Conservation (phyloP, 1,284 basidiomycete species). For the Cystobasidiaceae sp. region DNA sequence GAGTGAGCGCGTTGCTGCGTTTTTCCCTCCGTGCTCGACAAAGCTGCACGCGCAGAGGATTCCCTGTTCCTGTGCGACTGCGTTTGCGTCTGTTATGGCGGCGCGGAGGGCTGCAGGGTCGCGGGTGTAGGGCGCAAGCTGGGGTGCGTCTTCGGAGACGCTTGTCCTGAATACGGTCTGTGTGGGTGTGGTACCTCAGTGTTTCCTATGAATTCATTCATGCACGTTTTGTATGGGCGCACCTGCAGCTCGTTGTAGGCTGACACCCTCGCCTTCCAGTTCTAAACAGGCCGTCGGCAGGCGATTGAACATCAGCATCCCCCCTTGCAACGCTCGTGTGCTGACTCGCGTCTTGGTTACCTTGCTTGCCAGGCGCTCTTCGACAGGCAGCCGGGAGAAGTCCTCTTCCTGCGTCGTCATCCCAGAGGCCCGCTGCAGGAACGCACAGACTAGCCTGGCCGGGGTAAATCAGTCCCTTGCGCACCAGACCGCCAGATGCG, state of each 20-base stretch:
- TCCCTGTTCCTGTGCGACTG: conserved; percentile 96
- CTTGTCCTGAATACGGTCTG: conserved; percentile 66
- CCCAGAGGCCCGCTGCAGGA: no score
- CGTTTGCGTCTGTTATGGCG: conserved; percentile 85
- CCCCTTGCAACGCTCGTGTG: no score
- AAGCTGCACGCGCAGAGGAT: conserved; percentile 78
- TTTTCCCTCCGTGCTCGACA: conserved; percentile 86
- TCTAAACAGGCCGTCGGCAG: conserved; percentile 48
- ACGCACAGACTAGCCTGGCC: no score
- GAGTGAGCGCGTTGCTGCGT: conserved; percentile 56
- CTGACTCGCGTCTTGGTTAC: no score
- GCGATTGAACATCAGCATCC: neutral
- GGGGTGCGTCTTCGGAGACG: conserved; percentile 85
- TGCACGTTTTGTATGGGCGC: no score
- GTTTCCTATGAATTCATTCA: neutral
- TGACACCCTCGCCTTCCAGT: conserved; percentile 95
- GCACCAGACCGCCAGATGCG: no score
- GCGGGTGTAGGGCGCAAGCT: conserved; percentile 76
- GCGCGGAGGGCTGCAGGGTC: conserved; percentile 75
- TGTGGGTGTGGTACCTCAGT: neutral
- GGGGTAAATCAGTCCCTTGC: no score
- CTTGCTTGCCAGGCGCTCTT: no score
- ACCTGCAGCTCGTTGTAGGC: conserved; percentile 90
- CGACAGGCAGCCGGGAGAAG: no score
- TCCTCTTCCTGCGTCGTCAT: no score